Base-by-base conservation (phyloP, 768 basidiomycete genomes). In the Suillus variegatus region DNA sequence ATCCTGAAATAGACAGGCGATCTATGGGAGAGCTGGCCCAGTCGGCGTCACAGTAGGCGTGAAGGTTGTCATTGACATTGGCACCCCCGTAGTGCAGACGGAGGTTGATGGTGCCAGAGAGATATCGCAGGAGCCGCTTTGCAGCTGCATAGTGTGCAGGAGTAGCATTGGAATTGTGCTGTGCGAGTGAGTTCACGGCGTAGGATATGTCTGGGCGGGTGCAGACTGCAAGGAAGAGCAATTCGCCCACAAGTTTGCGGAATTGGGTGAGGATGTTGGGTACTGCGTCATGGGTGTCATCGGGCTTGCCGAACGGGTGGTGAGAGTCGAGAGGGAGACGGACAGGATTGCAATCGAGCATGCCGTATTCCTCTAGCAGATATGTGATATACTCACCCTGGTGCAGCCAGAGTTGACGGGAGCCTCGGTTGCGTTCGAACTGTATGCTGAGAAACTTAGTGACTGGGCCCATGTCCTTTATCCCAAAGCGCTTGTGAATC, bases 161-260 rank as follows among this genome's bases (percentile, higher is more conserved):
- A 0, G 46, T 52, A 2, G 79, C 80, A 32, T 72, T 72, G 0
- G 75, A 62, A 14, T 69, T 75, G 72, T 69, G 79, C 28, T 75
- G 75, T 0, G 77, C 68, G 6, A 82, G 73, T 0, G 61, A 28
- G 40, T 70, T 68, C 6, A 79, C 75, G 12, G 76, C 68, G 47
- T 67, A 79, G 0, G 76, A 46, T 9, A 46, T 46, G 4, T 46
- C n/a, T 0, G n/a, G n/a, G 4, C n/a, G 10, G 4, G n/a, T 46
- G 38, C 58, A 60, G 3, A 69, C 35, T 0, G 35, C 0, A 2
- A 38, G 8, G 20, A 41, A 57, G 0, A 69, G 47, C 4, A 69
- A 8, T 25, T 46, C 43, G 0, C 62, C 62, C 2, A 63, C n/a
- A 1, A 63, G 28, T 9, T 36, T 58, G 14, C 8, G 40, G 4